Evolutionary conservation across 2,329 filamentous ascomycete species (phyloP).

Genomic region (Fusarium nematophilum): DNA sequence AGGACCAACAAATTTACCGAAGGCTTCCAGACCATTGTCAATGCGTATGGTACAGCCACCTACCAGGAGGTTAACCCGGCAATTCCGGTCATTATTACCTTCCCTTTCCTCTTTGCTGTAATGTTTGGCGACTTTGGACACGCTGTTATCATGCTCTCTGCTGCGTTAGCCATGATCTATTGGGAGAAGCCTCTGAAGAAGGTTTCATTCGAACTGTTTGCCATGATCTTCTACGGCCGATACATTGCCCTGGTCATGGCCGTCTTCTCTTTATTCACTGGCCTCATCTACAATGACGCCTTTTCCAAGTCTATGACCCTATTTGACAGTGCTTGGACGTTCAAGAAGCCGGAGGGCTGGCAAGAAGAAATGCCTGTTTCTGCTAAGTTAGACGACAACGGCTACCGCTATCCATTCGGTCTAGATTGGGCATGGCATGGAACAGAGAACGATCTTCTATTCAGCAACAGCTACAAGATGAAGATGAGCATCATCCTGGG

Average conservation of each 20-base stretch:
- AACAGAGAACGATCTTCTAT: constrained; percentile 92
- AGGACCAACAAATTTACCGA: constrained; percentile 99
- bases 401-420: constrained; percentile 94
- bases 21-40: constrained; percentile 98
- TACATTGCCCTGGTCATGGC: constrained; percentile 99
- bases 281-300: constrained; percentile 95
- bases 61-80: constrained; percentile 98
- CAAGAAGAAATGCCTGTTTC: constrained; percentile 71
- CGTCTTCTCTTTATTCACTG: constrained; percentile 95
- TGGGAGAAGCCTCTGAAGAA: constrained; percentile 95
- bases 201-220: constrained; percentile 91
- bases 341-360: constrained; percentile 74
- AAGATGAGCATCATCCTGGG: constrained; percentile 98
- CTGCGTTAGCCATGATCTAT: constrained; percentile 93
- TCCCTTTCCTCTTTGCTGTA: constrained; percentile 99
- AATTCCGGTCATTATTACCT: constrained; percentile 94
- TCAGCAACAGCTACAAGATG: constrained; percentile 99
- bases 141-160: constrained; percentile 86
- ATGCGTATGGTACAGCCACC: constrained; percentile 96
- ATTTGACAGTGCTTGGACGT: constrained; percentile 92
- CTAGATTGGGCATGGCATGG: constrained; percentile 97
- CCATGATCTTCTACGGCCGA: constrained; percentile 98
- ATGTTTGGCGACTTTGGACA: constrained; percentile 99
- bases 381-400: constrained; percentile 72
- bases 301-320: constrained; percentile 94